Evolutionary conservation across 768 basidiomycete species (phyloP), one percentile per base, ranked within the genome.

Genomic region (Calocera viscosa): DNA sequence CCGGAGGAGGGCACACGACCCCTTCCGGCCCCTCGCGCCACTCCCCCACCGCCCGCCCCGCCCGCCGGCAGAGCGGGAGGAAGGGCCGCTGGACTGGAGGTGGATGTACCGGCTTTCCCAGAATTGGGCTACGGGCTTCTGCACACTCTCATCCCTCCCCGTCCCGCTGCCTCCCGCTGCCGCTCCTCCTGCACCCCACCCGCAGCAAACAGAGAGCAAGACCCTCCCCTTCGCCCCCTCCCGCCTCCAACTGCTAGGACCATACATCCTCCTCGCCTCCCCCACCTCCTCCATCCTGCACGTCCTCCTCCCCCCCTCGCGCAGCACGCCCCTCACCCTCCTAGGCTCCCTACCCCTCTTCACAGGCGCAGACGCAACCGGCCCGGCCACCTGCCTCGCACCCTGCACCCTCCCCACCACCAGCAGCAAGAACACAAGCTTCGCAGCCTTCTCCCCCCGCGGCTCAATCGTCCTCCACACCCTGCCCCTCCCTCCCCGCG

Each of bases 81-180:
- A 47, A 19, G 43, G 43, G 5, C 53, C 53, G 53, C 53, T 60
- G 16, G 53, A 60, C 53, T 60, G 53, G 53, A 2, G 53, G 7
- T 60, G 53, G 53, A 32, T 60, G 14, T 60, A 60, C 53, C 53
- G 53, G 26, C 22, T 60, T 3, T 60, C 53, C 16, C 53, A 60
- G 22, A 60, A 60, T 26, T 60, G 53, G 53, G 24, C 53, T 26
- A 60, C 53, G 22, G 53, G 53, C 53, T 30, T 28, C 53, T 47
- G 30, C 53, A 3, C 26, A 7, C 16, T 60, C 14, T 60, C 30
- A 5, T 14, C 30, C 53, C 30, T 32, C 30, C 30, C 24, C 26
- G 2, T 60, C 30, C 53, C 26, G 7, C 30, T 32, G 14, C 14
- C 53, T 10, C 26, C 30, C 24, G 2, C 53, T 11, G 11, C 30